phyloP scores from a whole-genome alignment of 768 basidiomycete species.

The Multifurca ochricompacta region DNA sequence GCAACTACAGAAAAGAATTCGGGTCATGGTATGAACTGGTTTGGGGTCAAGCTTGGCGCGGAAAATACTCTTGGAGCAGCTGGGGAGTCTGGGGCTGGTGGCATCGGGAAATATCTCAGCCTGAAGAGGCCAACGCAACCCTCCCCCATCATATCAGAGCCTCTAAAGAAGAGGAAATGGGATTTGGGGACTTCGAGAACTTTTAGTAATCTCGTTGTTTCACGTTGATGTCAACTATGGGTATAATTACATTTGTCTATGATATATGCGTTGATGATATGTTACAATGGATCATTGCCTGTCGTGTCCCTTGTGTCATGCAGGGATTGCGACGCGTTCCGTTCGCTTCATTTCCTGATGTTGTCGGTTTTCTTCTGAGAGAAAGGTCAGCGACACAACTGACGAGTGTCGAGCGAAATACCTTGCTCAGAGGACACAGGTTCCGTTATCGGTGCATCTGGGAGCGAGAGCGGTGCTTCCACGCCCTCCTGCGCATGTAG shows the following conservation, averaged over 20 bases:
- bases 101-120: constrained; percentile 77
- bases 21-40: constrained; percentile 76
- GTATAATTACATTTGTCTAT: constrained; percentile 9
- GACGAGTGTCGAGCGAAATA: constrained; percentile 18
- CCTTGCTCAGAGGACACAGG: constrained; percentile 34
- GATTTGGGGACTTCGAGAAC: constrained; percentile 86
- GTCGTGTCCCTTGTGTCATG: constrained; percentile 14
- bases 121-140: constrained; percentile 26
- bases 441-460: constrained; percentile 43
- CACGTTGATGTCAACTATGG: neutral
- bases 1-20: constrained; percentile 41
- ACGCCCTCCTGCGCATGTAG: constrained; percentile 16
- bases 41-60: constrained; percentile 73
- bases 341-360: neutral
- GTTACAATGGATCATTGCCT: neutral
- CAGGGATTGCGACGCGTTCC: constrained; percentile 27
- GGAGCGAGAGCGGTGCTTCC: constrained; percentile 36
- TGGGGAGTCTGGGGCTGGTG: constrained; percentile 32
- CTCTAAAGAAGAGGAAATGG: constrained; percentile 74
- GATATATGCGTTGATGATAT: constrained; percentile 16
- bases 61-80: constrained; percentile 27
- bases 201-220: constrained; percentile 41
- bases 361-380: constrained; percentile 3
- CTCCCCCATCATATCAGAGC: constrained; percentile 33
- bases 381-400: neutral